These are phyloP conservation scores for Coemansia sp. DNA, from an alignment of 192 early-diverging fungal species.

Conservation along the genomic window DNA sequence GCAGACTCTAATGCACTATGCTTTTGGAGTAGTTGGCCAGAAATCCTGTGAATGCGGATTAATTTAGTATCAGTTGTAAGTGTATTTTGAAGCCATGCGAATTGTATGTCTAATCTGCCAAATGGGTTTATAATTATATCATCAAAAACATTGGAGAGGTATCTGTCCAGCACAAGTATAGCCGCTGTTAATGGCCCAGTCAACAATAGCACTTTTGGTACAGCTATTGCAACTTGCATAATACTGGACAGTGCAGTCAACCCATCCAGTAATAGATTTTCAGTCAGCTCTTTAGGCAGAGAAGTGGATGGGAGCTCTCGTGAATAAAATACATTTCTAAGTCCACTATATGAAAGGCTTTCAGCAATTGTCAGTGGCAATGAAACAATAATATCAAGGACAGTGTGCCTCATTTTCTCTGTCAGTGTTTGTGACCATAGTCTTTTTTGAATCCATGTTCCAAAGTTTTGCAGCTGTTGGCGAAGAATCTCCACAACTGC, in stretches of 20 bases:
- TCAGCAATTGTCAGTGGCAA: constrained; percentile 21
- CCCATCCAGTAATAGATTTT: background rate
- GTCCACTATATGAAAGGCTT: background rate
- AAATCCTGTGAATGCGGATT: background rate
- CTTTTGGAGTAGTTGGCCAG: background rate
- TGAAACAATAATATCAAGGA: background rate
- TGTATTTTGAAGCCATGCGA: too few relatives aligned
- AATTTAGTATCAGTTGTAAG: background rate
- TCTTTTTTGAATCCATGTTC: background rate
- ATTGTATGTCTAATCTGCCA: background rate
- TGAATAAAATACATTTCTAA: background rate
- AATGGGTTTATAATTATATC: background rate
- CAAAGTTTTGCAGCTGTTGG: constrained; percentile 13
- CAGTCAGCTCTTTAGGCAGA: constrained; percentile 1
- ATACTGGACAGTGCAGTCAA: background rate
- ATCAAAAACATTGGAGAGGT: too few relatives aligned
- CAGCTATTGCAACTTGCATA: background rate
- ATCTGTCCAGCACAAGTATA: background rate
- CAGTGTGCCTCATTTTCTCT: constrained; percentile 2
- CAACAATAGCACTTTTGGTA: background rate
- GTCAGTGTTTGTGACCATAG: constrained; percentile 9
- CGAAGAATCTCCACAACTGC: constrained; percentile 12
- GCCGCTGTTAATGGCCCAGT: background rate
- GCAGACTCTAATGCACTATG: background rate
- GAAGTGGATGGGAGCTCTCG: background rate